Base-by-base conservation (phyloP, 1,139 yeast species). In the Taiozyma sp. region DNA sequence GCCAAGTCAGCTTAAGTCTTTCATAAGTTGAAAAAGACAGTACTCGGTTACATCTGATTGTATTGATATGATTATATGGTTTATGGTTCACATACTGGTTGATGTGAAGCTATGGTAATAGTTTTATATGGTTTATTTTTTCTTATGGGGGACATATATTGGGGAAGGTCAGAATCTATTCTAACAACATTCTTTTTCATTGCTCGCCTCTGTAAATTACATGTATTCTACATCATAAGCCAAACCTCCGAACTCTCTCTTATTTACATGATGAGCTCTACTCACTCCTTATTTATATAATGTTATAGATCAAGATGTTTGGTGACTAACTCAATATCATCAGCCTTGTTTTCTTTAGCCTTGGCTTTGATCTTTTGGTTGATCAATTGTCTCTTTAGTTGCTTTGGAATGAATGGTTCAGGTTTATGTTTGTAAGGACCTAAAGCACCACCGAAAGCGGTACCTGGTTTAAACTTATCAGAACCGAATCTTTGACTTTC, bases 401-500 rank as follows among this genome's bases (percentile, higher is more conserved):
- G 72, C 57, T 74, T 76, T 44, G 93, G 81, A 41, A 90, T 78
- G 65, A 86, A 91, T 28, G 87, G 84, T 65, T 83, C 78, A 9
- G 96, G 86, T 14, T 75, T 71, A 55, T 82, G 81, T 48, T 78
- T 81, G 54, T 87, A 83, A 47, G 84, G 87, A 45, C 87, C 86
- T 57, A 87, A 78, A 53, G 86, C 77, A 42, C 97, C 97, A 48
- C 80, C 91, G 64, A 85, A 90, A 0, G 91, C 87, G 36, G 77
- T 79, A 45, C 83, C 76, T 10, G 93, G 92, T 64, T 83, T 86
- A 52, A 72, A 65, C 51, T 73, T 71, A 65, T 90, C 95, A 4
- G 96, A 84, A 8, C 96, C 96, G n/a, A 70, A 56, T 32, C 68
- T 62, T 51, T 75, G 69, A 38, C 63, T 65, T 49, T 79, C 83